A percentile compares a stretch with the other conserved stretches of the same genome.
Evolutionary conservation across 1,284 basidiomycete genomes (phyloP).

Genomic region (Sporisorium sorghi): DNA sequence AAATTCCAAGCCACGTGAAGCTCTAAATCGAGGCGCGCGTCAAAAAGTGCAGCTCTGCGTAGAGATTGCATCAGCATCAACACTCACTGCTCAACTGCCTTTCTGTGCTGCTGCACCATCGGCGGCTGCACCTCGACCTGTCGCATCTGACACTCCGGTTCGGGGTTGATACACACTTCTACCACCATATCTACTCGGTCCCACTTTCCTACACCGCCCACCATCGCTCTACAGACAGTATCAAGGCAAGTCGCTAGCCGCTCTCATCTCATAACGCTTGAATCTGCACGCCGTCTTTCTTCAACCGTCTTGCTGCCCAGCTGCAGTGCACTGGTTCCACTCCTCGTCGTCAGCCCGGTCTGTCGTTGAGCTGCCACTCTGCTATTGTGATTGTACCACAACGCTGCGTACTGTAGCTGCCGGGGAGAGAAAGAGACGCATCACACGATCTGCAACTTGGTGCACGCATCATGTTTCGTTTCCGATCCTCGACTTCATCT

Average conservation of each 20-base stretch:
- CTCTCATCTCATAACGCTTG: slow-evolving; percentile 6
- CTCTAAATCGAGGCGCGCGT: not conserved
- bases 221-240: not conserved
- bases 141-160: slow-evolving; percentile 24
- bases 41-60: slow-evolving; percentile 6
- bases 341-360: slow-evolving; percentile 16
- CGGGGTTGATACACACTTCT: slow-evolving; percentile 49
- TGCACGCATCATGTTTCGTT: slow-evolving; percentile 37
- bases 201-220: slow-evolving; percentile 5
- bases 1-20: slow-evolving; percentile 27
- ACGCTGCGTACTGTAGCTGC: not conserved
- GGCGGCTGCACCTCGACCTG: slow-evolving; percentile 22
- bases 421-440: not conserved
- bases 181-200: slow-evolving; percentile 25
- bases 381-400: slow-evolving; percentile 7
- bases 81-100: slow-evolving; percentile 33
- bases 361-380: not conserved
- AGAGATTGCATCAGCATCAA: slow-evolving; percentile 49
- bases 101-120: not conserved
- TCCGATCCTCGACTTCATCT: slow-evolving; percentile 41
- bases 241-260: not conserved
- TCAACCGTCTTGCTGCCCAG: not conserved
- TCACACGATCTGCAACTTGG: slow-evolving; percentile 25
- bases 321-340: not conserved
- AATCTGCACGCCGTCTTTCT: not conserved